Percentiles rank a stretch among this genome's conserved stretches.
These are phyloP conservation scores for Daldinia decipiens DNA, from an alignment of 495 filamentous ascomycete species.

Conservation along the genomic window DNA sequence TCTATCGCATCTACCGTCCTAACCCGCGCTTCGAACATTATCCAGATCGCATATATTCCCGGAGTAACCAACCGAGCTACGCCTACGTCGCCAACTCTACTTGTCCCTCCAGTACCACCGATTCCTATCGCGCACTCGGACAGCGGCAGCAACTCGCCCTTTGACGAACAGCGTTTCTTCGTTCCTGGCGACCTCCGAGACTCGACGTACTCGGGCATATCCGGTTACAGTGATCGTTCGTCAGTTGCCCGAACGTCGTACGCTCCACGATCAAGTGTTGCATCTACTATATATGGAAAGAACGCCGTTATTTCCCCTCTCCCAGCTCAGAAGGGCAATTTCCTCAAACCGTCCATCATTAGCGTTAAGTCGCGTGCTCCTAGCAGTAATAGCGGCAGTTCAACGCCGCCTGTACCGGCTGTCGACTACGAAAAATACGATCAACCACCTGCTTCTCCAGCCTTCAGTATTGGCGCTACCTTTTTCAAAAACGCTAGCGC, in stretches of 20 bases:
- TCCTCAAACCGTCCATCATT: constrained; percentile 88
- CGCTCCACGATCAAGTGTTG: constrained; percentile 80
- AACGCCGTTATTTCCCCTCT: constrained; percentile 82
- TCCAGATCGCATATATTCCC: constrained; percentile 98
- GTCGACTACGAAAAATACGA: constrained; percentile 64
- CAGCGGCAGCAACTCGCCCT: constrained; percentile 63
- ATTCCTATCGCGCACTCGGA: constrained; percentile 76
- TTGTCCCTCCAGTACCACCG: constrained; percentile 91
- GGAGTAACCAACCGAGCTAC: constrained; percentile 94
- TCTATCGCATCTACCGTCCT: constrained; percentile 96
- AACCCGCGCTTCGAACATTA: constrained; percentile 96
- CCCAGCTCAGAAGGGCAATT: constrained; percentile 83
- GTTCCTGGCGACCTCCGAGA: constrained; percentile 91
- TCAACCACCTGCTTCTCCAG: constrained; percentile 57
- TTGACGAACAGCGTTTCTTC: constrained; percentile 90
- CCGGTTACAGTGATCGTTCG: constrained; percentile 71
- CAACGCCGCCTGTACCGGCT: constrained; percentile 65
- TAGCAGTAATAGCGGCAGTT: constrained; percentile 56
- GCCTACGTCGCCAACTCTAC: constrained; percentile 79
- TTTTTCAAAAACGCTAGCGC: constrained; percentile 70
- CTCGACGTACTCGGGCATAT: constrained; percentile 77
- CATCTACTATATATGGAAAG: constrained; percentile 89
- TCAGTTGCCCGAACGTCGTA: constrained; percentile 73
- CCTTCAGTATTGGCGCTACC: constrained; percentile 72
- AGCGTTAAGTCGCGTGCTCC: constrained; percentile 76